Base-by-base conservation (phyloP, 345 rosid genomes). In the Jatropha curcas region DNA sequence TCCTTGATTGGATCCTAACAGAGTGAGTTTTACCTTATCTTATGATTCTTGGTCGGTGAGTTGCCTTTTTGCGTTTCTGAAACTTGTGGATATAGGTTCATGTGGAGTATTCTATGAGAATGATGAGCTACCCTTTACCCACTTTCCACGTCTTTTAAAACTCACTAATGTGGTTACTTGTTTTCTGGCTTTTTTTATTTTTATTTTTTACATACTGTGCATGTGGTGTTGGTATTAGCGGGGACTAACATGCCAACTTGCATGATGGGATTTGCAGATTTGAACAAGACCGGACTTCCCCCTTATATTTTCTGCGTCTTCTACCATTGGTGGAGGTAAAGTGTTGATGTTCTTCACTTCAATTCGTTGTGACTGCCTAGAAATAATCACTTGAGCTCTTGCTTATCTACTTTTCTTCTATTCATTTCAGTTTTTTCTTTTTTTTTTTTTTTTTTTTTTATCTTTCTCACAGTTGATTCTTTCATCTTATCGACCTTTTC, bases 231-330 rank as follows among this genome's bases (percentile, higher is more conserved):
- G 34, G 9, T 71, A 43, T 11, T 10, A 31, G 30, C 17, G 34
- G 46, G 46, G 59, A 67, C 67, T 59, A 39, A 58, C 7, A n/a
- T 4, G 51, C 31, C 2, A 39, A 59, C 4, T 46, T 60, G 37
- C 67, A 46, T 68, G 34, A 72, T 69, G 39, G 75, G 33, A 39
- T 79, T n/a, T 81, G 68, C 92, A 95, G 99, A 76, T 92, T 91
- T 81, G 89, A 90, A 76, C n/a, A n/a, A 87, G 98, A 68, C 86
- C 90, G 28, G 99, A 92, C 73, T 91, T 95, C 73, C 89, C 99
- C 67, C 89, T 82, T 34, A 13, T 86, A 3, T 81, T 95, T 63
- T 90, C 98, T 43, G 98, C 93, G 78, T 94, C 91, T 16, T 82
- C 91, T 65, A 88, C 80, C 55, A 81, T 92, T 63, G 87, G 70